A percentile compares a stretch with the other conserved stretches of the same genome.
Evolutionary conservation across 2,329 filamentous ascomycete genomes (phyloP).

Genomic region (Monosporascus sp.): DNA sequence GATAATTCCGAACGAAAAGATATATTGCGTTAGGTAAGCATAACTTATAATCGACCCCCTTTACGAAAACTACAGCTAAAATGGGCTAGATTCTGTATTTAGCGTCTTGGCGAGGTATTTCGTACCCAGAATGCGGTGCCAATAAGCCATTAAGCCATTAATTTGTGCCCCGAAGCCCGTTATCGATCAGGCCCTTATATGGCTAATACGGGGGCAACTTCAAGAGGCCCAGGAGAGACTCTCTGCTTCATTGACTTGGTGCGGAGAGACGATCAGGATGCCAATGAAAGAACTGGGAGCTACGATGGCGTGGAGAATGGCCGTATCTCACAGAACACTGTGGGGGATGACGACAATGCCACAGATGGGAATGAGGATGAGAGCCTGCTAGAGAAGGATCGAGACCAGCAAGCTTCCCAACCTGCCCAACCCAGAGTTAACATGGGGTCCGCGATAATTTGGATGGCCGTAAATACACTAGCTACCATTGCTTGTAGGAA

Average conservation of each 20-base stretch:
- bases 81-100: too few relatives aligned
- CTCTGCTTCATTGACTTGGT: slow-evolving; percentile 27
- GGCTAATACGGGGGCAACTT: too few relatives aligned
- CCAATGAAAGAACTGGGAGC: slow-evolving; percentile 23
- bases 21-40: too few relatives aligned
- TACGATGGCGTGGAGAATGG: slow-evolving; percentile 27
- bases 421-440: slow-evolving; percentile 29
- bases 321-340: slow-evolving; percentile 24
- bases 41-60: too few relatives aligned
- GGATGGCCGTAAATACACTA: slow-evolving; percentile 58
- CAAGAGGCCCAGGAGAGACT: slow-evolving; percentile 10
- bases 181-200: too few relatives aligned
- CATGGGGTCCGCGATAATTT: slow-evolving; percentile 38
- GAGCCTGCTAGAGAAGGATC: slow-evolving; percentile 31
- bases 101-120: too few relatives aligned
- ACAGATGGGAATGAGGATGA: slow-evolving; percentile 35
- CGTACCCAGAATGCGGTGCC: too few relatives aligned
- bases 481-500: too few relatives aligned
- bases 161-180: too few relatives aligned
- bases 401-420: slow-evolving; percentile 23
- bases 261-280: slow-evolving; percentile 29
- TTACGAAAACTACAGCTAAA: too few relatives aligned
- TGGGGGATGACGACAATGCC: slow-evolving; percentile 29
- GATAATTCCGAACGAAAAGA: too few relatives aligned
- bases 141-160: too few relatives aligned